Evolutionary conservation across 78 protist genomes (phyloP).

Genomic region (Pelomyxa schiedti): DNA sequence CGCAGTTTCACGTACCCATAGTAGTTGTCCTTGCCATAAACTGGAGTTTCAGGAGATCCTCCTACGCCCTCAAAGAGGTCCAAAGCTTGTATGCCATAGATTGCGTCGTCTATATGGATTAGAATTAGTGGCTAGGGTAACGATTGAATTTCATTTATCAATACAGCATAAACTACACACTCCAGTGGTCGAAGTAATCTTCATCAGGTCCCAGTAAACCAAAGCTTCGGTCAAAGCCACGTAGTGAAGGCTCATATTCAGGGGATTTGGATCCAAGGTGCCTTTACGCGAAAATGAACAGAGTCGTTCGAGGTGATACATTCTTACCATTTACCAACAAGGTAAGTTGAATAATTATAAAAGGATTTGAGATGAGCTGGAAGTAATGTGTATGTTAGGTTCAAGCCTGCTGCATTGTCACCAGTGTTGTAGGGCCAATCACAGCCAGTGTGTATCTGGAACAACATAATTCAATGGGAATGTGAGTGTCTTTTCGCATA

Average conservation of each 20-base stretch:
- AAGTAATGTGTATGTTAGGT: no score
- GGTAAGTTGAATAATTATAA: neutral
- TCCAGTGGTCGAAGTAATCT: constrained; percentile 1
- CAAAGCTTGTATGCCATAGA: no score
- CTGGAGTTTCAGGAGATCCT: no score
- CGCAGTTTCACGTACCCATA: neutral
- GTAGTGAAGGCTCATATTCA: neutral
- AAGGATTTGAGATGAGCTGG: neutral
- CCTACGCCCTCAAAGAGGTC: no score
- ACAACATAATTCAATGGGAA: neutral
- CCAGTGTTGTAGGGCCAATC: neutral
- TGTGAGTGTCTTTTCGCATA: neutral
- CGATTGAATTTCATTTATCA: no score
- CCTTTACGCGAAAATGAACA: neutral
- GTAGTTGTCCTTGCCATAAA: neutral
- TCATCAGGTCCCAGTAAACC: neutral
- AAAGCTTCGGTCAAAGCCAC: constrained; percentile 4
- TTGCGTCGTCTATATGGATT: no score
- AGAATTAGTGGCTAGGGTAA: no score
- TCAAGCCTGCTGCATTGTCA: neutral
- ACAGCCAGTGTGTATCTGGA: neutral
- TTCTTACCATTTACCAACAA: constrained; percentile 8
- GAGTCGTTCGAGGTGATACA: neutral
- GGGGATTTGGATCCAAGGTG: neutral
- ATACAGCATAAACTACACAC: no score